Evolutionary conservation across 2,329 filamentous ascomycete species (phyloP), one percentile per base, ranked within the genome.

Genomic region (Pezicula rhizophila): DNA sequence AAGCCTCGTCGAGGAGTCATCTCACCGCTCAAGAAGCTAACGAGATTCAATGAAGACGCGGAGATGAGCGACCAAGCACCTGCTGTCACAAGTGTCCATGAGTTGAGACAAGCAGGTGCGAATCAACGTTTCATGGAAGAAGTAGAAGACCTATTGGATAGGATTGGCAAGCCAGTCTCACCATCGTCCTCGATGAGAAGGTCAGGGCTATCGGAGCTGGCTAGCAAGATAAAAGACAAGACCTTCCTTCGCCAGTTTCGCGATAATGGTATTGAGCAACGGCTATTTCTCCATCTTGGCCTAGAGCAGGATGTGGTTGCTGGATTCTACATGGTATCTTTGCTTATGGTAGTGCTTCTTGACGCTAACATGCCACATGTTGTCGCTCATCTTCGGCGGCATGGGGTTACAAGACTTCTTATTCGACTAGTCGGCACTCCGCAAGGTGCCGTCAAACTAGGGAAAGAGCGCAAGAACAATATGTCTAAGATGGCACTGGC

Each of bases 201-300:
- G 46, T 75, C 76, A 46, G 79, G 79, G 1, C 66, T 85, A 38
- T 66, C 84, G 4, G 81, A 85, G 53, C 64, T 85, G 38, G 76
- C 76, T 1, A 71, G 75, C 40, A 82, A 80, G 57, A 70, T 84
- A 38, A 75, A 77, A 43, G 71, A 84, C 44, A 82, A 82, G 58
- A 72, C 72, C 1, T 90, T 87, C 57, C 71, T 80, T 25, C 73
- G 75, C 15, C 83, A 87, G 52, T 90, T 96, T 58, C 76, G 86
- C 17, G 84, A 90, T 52, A 84, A 89, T 56, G 80, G 82, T 6
- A 80, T 86, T 48, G 86, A 89, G 52, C 77, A 82, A 47, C 78
- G 78, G 26, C 72, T 96, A 14, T 78, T 89, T 46, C 73, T 78
- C 40, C 77, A 79, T 38, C 71, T 87, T 8, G 75, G 73, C 1